phyloP scores from a whole-genome alignment of 495 filamentous ascomycete genomes.

The Xylaria acuta region DNA sequence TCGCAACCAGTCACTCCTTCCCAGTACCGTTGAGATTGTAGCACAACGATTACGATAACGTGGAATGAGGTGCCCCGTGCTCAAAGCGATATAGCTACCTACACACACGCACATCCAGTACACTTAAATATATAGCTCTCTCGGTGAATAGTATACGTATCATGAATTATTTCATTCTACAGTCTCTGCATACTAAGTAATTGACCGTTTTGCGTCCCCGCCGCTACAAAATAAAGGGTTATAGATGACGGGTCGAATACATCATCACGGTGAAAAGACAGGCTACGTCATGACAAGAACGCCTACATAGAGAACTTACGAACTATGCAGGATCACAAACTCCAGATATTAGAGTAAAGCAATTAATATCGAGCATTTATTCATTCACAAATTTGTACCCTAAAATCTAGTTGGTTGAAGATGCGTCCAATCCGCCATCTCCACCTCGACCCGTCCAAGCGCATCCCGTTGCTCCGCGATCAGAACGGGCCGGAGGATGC shows the following conservation, averaged over 20 bases:
- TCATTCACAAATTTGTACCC: neutral
- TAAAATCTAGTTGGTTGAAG: neutral
- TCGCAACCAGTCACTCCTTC: too few species aligned
- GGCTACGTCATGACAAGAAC: constrained; percentile 7
- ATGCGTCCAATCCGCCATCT: constrained; percentile 37
- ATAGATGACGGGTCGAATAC: constrained; percentile 13
- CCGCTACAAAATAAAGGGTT: neutral
- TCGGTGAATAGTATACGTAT: neutral
- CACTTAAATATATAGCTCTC: neutral
- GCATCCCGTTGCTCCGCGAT: constrained; percentile 36
- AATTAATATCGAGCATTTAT: neutral
- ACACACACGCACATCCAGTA: neutral
- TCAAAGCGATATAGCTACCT: neutral
- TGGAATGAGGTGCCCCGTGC: neutral
- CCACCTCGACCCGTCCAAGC: constrained; percentile 36
- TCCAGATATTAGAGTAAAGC: neutral
- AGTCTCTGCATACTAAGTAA: neutral
- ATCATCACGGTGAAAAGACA: neutral
- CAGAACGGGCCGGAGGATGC: constrained; percentile 30
- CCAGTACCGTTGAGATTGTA: neutral
- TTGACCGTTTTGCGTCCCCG: neutral
- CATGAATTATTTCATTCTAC: neutral
- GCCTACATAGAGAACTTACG: neutral
- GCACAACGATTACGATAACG: neutral
- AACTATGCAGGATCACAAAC: too few species aligned